Conservation (phyloP, 768 basidiomycete genomes). For the Pholiota microspora region DNA sequence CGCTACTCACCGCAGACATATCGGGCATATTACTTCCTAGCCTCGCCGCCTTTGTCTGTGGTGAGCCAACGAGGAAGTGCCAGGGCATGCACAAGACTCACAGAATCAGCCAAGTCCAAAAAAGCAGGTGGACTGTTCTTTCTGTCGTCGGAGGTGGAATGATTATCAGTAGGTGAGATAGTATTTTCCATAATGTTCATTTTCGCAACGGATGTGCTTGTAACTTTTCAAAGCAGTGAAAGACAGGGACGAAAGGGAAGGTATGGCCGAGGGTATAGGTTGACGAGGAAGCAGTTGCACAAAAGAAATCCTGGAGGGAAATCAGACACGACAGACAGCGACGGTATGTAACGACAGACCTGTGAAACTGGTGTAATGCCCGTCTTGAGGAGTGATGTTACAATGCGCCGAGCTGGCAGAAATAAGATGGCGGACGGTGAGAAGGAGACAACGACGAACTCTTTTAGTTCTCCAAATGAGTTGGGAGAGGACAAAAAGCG, state of each 20-base stretch:
- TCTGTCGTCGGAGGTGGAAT: slow-evolving; percentile 61
- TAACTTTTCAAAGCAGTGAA: slow-evolving; percentile 53
- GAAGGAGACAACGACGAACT: slow-evolving; percentile 32
- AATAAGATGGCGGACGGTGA: slow-evolving; percentile 17
- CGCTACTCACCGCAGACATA: slow-evolving; percentile 70
- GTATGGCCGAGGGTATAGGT: slow-evolving; percentile 48
- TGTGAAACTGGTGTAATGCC: slow-evolving; percentile 65
- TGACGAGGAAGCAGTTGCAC: slow-evolving; percentile 62
- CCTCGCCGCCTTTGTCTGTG: slow-evolving; percentile 63
- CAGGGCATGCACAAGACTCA: slow-evolving; percentile 38
- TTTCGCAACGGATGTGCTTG: slow-evolving; percentile 43
- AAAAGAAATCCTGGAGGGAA: slow-evolving; percentile 52
- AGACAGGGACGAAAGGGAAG: slow-evolving; percentile 53
- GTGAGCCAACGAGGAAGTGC: slow-evolving; percentile 19
- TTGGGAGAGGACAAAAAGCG: slow-evolving; percentile 32
- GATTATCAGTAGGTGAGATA: slow-evolving; percentile 74
- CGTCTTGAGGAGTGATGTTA: slow-evolving; percentile 82
- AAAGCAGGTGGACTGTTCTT: slow-evolving; percentile 91
- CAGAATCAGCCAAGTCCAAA: slow-evolving; percentile 91
- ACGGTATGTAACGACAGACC: slow-evolving; percentile 44
- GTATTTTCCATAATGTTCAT: slow-evolving; percentile 75
- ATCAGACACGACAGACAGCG: slow-evolving; percentile 23
- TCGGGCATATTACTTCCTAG: slow-evolving; percentile 86
- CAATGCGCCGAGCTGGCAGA: slow-evolving; percentile 53
- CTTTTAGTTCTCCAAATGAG: slow-evolving; percentile 42